Conservation (phyloP, 352 stramenopile species). For the Globisporangium uncinulatum region DNA sequence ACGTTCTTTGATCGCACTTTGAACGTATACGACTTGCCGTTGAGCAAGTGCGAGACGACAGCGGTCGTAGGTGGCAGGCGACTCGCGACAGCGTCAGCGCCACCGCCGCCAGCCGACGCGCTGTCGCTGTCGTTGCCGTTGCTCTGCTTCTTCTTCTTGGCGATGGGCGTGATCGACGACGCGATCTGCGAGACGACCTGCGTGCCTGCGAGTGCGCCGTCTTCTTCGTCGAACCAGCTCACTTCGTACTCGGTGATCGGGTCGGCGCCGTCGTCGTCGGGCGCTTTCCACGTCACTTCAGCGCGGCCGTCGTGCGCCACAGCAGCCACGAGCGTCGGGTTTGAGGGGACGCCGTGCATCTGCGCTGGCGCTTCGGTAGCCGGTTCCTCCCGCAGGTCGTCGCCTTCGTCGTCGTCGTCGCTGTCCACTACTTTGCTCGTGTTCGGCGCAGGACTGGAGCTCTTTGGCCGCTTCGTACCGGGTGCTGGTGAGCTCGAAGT, state of each 20-base stretch:
- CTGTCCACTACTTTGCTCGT: neutral
- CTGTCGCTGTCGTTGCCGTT: neutral
- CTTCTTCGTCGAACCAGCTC: slow-evolving; percentile 49
- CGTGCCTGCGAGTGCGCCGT: slow-evolving; percentile 32
- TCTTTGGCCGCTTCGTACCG: neutral
- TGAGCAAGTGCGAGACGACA: slow-evolving; percentile 40
- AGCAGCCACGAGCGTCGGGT: slow-evolving; percentile 50
- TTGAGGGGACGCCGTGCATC: slow-evolving; percentile 56
- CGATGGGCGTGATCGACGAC: slow-evolving; percentile 12
- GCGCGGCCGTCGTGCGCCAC: slow-evolving; percentile 46
- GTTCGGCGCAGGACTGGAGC: neutral
- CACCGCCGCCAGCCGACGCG: neutral
- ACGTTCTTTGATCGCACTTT: slow-evolving; percentile 63
- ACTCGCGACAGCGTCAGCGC: neutral
- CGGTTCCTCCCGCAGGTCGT: neutral
- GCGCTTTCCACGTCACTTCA: slow-evolving; percentile 52
- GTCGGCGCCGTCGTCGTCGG: slow-evolving; percentile 61
- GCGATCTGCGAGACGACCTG: slow-evolving; percentile 26
- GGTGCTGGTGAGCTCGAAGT: neutral
- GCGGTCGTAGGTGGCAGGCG: slow-evolving; percentile 25
- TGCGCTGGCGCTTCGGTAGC: slow-evolving; percentile 8
- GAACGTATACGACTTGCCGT: slow-evolving; percentile 63
- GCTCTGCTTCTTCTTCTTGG: slow-evolving; percentile 6
- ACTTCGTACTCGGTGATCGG: slow-evolving; percentile 57
- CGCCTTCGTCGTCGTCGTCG: neutral